Conservation (phyloP, 2,329 filamentous ascomycete species). For the Ceratocystis destructans region DNA sequence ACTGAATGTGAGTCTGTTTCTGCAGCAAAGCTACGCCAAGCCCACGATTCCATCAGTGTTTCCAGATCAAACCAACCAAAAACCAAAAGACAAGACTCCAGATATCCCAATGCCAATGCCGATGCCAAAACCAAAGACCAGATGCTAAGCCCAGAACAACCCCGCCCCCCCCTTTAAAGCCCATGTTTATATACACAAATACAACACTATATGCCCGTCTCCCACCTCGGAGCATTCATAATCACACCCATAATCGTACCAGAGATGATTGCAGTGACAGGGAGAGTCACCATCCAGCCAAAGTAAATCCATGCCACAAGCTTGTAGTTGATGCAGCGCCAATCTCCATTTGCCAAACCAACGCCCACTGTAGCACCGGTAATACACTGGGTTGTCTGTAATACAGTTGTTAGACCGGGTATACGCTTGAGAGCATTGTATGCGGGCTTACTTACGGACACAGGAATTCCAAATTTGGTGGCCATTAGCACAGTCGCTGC, state of each 20-base stretch:
- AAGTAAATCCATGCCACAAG: slow-evolving; percentile 35
- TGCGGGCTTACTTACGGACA: slow-evolving; percentile 26
- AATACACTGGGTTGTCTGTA: slow-evolving; percentile 37
- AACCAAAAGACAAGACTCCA: background rate
- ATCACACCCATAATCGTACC: slow-evolving; percentile 42
- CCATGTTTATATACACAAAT: background rate
- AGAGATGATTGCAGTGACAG: slow-evolving; percentile 35
- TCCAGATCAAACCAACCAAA: background rate
- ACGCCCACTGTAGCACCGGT: slow-evolving; percentile 39
- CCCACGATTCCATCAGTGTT: background rate
- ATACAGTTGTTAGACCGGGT: background rate
- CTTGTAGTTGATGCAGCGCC: slow-evolving; percentile 36
- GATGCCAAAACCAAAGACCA: background rate
- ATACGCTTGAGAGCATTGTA: background rate
- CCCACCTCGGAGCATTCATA: slow-evolving; percentile 37
- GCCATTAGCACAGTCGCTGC: slow-evolving; percentile 42
- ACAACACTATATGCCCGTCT: slow-evolving; percentile 2
- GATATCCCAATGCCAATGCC: background rate
- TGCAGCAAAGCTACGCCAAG: background rate
- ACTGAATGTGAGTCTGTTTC: background rate
- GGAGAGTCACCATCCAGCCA: slow-evolving; percentile 39
- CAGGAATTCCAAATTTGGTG: slow-evolving; percentile 36
- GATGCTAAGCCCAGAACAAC: background rate
- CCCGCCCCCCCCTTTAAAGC: no score
- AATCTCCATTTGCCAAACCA: slow-evolving; percentile 37